These are phyloP conservation scores for Calonectria pseudoreteaudii DNA, from an alignment of 2,329 filamentous ascomycete species.

Conservation along the genomic window DNA sequence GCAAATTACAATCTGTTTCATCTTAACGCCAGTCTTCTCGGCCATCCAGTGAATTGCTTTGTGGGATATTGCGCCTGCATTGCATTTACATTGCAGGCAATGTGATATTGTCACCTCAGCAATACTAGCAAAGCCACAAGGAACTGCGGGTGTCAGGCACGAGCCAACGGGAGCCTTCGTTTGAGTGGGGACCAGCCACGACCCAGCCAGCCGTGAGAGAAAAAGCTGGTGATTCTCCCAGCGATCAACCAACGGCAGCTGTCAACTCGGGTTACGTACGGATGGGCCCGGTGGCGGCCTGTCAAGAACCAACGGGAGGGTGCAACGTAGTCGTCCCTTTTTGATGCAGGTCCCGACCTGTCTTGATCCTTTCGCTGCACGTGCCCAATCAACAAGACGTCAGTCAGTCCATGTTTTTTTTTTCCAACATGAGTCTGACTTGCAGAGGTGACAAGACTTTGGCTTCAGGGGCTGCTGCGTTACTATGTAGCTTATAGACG, in stretches of 20 bases:
- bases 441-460: constrained; percentile 3
- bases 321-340: constrained; percentile 27
- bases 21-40: constrained; percentile 27
- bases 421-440: too few relatives aligned
- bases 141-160: background rate
- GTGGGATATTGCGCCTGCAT: background rate
- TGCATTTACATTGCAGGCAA: constrained; percentile 6
- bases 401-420: constrained; percentile 16
- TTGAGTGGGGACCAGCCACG: background rate
- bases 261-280: background rate
- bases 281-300: background rate
- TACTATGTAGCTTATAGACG: background rate
- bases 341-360: background rate
- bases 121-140: background rate
- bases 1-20: constrained; percentile 33
- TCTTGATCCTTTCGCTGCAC: constrained; percentile 15
- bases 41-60: constrained; percentile 24
- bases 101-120: constrained; percentile 7
- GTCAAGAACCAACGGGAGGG: background rate
- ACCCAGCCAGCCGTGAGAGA: background rate
- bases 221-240: background rate
- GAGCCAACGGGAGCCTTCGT: background rate
- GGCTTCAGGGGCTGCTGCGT: constrained; percentile 6
- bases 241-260: constrained; percentile 23
- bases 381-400: constrained; percentile 9